Conservation (phyloP, 805 yeast genomes). For the Metschnikowia chrysomelidarum region DNA sequence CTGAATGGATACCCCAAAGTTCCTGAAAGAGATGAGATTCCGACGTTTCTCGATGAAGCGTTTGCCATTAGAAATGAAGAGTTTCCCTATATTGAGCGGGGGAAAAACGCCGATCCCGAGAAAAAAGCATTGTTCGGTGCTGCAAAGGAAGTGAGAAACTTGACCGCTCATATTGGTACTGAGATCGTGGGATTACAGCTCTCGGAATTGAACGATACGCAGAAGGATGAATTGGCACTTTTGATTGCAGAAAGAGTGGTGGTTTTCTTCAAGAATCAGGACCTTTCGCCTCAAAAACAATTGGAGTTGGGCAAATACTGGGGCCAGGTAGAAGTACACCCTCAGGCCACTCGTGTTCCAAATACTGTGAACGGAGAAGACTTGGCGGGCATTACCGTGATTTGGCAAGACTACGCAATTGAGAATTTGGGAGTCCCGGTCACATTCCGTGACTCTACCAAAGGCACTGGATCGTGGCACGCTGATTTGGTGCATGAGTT, state of each 20-base stretch:
- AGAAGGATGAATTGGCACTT: slow-evolving; percentile 27
- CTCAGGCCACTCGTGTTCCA: slow-evolving; percentile 14
- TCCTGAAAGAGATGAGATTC: slow-evolving; percentile 21
- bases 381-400: slow-evolving; percentile 24
- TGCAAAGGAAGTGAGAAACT: slow-evolving; percentile 24
- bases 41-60: slow-evolving; percentile 25
- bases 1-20: slow-evolving; percentile 24
- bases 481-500: slow-evolving; percentile 54
- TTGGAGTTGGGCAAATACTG: slow-evolving; percentile 27
- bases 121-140: slow-evolving; percentile 28
- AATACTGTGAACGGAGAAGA: slow-evolving; percentile 7
- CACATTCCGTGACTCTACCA: slow-evolving; percentile 25
- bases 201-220: slow-evolving; percentile 23
- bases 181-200: slow-evolving; percentile 28
- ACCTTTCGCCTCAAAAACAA: slow-evolving; percentile 26
- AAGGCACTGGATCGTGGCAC: slow-evolving; percentile 29
- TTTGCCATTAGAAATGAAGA: slow-evolving; percentile 18
- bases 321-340: slow-evolving; percentile 25
- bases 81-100: slow-evolving; percentile 22
- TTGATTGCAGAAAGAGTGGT: slow-evolving; percentile 29
- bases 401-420: slow-evolving; percentile 27
- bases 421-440: slow-evolving; percentile 20
- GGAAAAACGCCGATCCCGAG: slow-evolving; percentile 26
- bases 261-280: slow-evolving; percentile 28
- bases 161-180: slow-evolving; percentile 28